Base-by-base conservation (phyloP, 192 early-diverging fungal species). In the Pilaira anomala region DNA sequence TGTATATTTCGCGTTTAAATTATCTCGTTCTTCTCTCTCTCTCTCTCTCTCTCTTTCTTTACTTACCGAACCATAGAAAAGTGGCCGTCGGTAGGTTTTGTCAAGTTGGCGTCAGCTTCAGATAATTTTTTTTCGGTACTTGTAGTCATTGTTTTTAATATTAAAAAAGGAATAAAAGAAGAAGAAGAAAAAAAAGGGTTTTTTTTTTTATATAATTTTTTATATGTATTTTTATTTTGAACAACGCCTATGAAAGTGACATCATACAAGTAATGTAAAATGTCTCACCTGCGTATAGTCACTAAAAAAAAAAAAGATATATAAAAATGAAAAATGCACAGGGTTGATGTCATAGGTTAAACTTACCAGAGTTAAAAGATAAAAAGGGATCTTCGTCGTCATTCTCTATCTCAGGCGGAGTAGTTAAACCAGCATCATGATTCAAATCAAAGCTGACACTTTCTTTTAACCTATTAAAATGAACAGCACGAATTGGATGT, bases 361-460 rank as follows among this genome's bases (percentile, higher is more conserved):
- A 59, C 36, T 60, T 72, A 81, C 79, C 82, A 45, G 82, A 83
- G 52, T 62, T 77, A 63, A 85, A 85, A 50, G 83, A 77, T 18
- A 73, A 73, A 69, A 85, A 85, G 11, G 74, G 74, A 60, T 85
- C 60, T 16, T 46, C 19, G 3, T 60, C 40, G 8, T 69, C 67
- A 3, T 55, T 28, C 9, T 69, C 67, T 2, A 33, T 28, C 9
- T 5, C 14, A 14, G 53, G 29, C 25, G 48, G 48, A 49, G 25
- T 51, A 3, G 13, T 7, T 19, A 19, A 19, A 9, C 33, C 33
- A 12, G 40, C 8, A 33, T 85, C 88, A 8, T 73, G 59, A 26
- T 86, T 83, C 13, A 91, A 75, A 64, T 90, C 89, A 67, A 91
- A 66, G 55, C 81, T 83, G 9, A 72, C 26, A 63, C 83, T 88